Evolutionary conservation across 345 rosid species (phyloP), one percentile per base, ranked within the genome.

Genomic region (Brassica juncea): DNA sequence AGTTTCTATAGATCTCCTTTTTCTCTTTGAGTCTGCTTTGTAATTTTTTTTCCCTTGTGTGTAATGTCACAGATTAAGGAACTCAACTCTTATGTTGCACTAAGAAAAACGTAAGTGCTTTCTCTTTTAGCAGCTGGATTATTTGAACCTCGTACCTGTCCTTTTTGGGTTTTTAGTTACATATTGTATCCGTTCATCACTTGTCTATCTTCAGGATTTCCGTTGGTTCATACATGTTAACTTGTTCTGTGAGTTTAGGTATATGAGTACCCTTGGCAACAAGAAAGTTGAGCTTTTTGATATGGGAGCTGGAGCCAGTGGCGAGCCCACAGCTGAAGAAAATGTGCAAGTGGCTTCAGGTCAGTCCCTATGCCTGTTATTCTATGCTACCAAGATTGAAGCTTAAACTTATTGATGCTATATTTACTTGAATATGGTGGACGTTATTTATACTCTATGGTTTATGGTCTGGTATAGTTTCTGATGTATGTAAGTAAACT

Each of bases 231-330:
- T 34, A 15, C 78, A 66, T 61, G 70, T 69, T 44, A 84, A 84
- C n/a, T 68, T 67, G 74, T 62, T 47, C 16, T 69, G 39, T 76
- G 55, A 28, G 19, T 31, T 73, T 89, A 95, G 99, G 79, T 91
- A 86, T 76, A 85, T 91, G 97, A 91, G 85, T 79, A 93, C 85
- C 73, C 95, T 92, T 42, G 98, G 93, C 76, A 91, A 93, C 73
- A 93, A 95, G 89, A 95, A 87, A 87, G 89, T 89, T 74, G 98
- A 91, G 77, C 96, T 91, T 73, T 89, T 91, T 69, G 99, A 93
- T 72, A 86, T 86, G 94, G 97, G 97, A 84, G 91, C 96, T 23
- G 99, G 98, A 83, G 90, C 75, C 32, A 87, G 97, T 82, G 77
- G 80, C 2, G 99, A 95, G 74, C 94, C 96, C 73, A 84, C 87